Conservation (phyloP, 805 yeast species). For the Kluyveromyces starmeri region DNA sequence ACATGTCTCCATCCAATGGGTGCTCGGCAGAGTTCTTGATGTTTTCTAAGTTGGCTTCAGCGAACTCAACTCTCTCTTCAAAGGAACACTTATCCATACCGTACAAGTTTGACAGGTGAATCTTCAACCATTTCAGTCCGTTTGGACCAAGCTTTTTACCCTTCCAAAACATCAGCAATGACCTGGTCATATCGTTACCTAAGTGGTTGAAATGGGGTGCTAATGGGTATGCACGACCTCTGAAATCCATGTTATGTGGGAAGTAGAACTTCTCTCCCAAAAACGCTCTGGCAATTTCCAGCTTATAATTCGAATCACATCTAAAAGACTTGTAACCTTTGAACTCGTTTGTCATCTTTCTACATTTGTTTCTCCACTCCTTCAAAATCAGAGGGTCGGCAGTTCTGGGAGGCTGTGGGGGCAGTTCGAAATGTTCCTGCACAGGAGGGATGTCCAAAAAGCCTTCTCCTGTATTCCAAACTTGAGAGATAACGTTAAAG, state of each 20-base stretch:
- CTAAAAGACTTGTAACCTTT: conserved; percentile 73
- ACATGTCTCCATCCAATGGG: conserved; percentile 47
- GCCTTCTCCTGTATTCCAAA: conserved; percentile 81
- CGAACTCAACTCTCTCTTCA: conserved; percentile 50
- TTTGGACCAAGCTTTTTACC: conserved; percentile 57
- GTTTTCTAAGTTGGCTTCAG: conserved; percentile 47
- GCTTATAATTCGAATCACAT: conserved; percentile 87
- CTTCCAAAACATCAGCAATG: conserved; percentile 65
- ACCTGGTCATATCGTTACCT: conserved; percentile 71
- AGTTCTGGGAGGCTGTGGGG: conserved; percentile 50
- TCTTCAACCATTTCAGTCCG: conserved; percentile 68
- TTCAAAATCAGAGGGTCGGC: conserved; percentile 66
- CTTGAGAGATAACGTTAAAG: conserved; percentile 57
- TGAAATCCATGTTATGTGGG: conserved; percentile 74
- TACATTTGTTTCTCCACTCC: conserved; percentile 58
- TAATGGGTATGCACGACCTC: conserved; percentile 79
- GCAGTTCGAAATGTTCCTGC: conserved; percentile 37
- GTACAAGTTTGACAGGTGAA: conserved; percentile 63
- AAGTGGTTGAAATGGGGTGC: conserved; percentile 75
- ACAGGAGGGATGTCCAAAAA: conserved; percentile 67
- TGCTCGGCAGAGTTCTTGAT: conserved; percentile 50
- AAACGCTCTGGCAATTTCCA: conserved; percentile 92
- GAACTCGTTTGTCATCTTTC: conserved; percentile 48
- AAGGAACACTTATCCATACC: conserved; percentile 70
- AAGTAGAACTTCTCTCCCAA: conserved; percentile 69